Percentiles rank a stretch among this genome's conserved stretches.
Evolutionary conservation across 768 basidiomycete species (phyloP).

Genomic region (Pulveroboletus frians): DNA sequence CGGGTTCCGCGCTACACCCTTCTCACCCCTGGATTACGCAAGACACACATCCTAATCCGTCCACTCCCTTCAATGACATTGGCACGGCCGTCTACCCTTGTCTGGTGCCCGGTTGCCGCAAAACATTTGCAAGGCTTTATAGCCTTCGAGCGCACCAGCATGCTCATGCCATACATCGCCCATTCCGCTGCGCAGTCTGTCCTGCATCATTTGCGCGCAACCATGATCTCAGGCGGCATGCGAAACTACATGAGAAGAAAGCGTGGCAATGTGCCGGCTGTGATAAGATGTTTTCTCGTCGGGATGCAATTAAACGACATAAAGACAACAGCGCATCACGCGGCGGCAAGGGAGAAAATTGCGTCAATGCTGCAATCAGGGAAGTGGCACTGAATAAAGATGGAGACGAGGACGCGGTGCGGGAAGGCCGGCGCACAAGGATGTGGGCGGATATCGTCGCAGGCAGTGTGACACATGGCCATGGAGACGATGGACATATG

Average conservation of each 20-base stretch:
- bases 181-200: slow-evolving; percentile 58
- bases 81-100: slow-evolving; percentile 81
- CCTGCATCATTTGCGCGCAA: slow-evolving; percentile 75
- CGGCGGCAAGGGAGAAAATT: slow-evolving; percentile 47
- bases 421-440: slow-evolving; percentile 57
- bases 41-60: slow-evolving; percentile 15
- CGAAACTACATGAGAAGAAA: slow-evolving; percentile 63
- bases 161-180: slow-evolving; percentile 58
- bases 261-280: slow-evolving; percentile 74
- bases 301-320: slow-evolving; percentile 76
- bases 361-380: slow-evolving; percentile 52
- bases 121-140: slow-evolving; percentile 66
- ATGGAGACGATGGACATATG: slow-evolving; percentile 25
- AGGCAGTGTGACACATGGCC: slow-evolving; percentile 21
- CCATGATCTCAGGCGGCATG: slow-evolving; percentile 77
- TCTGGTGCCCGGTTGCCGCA: slow-evolving; percentile 56
- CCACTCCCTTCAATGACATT: slow-evolving; percentile 42
- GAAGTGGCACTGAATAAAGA: slow-evolving; percentile 51
- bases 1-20: slow-evolving; percentile 33
- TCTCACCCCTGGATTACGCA: slow-evolving; percentile 29
- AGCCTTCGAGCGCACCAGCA: slow-evolving; percentile 69
- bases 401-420: slow-evolving; percentile 33
- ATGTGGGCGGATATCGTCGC: slow-evolving; percentile 61
- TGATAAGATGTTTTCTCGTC: slow-evolving; percentile 66
- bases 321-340: slow-evolving; percentile 55